Conservation (phyloP, 2,329 filamentous ascomycete species). For the Monosporascus sp. region DNA sequence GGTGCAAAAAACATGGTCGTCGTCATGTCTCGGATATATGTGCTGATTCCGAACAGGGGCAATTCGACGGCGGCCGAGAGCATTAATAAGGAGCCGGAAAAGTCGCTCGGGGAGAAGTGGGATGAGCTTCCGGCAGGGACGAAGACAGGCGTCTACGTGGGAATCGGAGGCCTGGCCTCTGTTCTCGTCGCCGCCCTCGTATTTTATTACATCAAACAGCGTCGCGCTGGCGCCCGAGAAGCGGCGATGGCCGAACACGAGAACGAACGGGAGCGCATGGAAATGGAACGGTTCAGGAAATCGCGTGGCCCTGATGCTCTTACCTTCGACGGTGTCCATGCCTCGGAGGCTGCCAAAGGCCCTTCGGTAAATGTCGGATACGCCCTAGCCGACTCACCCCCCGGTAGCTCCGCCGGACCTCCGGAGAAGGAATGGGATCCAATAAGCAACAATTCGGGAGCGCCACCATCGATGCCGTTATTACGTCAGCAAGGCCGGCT, state of each 20-base stretch:
- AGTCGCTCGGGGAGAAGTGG: constrained; percentile 49
- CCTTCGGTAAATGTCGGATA: constrained; percentile 26
- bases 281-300: constrained; percentile 45
- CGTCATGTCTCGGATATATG: background rate
- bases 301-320: constrained; percentile 44
- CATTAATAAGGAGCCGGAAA: constrained; percentile 32
- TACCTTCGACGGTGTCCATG: constrained; percentile 31
- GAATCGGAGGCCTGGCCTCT: constrained; percentile 38
- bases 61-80: constrained; percentile 50
- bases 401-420: constrained; percentile 14
- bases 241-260: constrained; percentile 40
- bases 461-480: constrained; percentile 15
- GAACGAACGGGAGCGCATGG: constrained; percentile 42
- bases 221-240: constrained; percentile 46
- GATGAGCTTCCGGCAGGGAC: constrained; percentile 41
- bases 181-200: constrained; percentile 29
- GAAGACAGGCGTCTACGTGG: constrained; percentile 50
- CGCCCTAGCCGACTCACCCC: constrained; percentile 26
- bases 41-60: constrained; percentile 33
- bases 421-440: constrained; percentile 27
- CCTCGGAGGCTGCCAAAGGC: constrained; percentile 29
- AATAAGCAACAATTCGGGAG: constrained; percentile 4
- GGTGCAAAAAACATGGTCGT: too few species aligned
- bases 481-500: constrained; percentile 12
- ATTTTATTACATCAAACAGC: constrained; percentile 52